Evolutionary conservation across 495 filamentous ascomycete genomes (phyloP).

Genomic region (Peziza echinospora): DNA sequence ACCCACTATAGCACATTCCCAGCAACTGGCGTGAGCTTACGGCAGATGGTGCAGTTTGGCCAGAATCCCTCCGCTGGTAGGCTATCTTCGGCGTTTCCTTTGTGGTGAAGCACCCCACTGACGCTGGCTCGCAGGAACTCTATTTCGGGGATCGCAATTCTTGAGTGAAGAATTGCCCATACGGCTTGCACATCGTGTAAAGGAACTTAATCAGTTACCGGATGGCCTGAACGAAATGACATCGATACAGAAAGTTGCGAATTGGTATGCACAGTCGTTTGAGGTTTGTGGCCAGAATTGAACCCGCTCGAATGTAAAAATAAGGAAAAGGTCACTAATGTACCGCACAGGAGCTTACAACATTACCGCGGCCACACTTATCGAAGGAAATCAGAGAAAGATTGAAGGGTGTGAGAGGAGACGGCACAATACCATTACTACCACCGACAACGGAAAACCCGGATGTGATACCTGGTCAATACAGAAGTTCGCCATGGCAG

Average conservation of each 20-base stretch:
- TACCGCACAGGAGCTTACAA: constrained; percentile 58
- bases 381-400: constrained; percentile 55
- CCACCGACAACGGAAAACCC: constrained; percentile 73
- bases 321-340: not conserved
- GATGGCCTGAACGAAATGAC: constrained; percentile 98
- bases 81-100: constrained; percentile 13
- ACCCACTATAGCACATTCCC: constrained; percentile 94
- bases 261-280: constrained; percentile 99
- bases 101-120: too few species aligned
- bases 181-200: constrained; percentile 82
- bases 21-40: constrained; percentile 82
- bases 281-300: constrained; percentile 41
- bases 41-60: constrained; percentile 99
- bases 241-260: constrained; percentile 79
- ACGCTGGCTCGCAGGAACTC: constrained; percentile 66
- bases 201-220: constrained; percentile 77
- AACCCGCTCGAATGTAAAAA: not conserved
- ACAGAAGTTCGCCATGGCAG: constrained; percentile 44
- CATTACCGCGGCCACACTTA: constrained; percentile 53
- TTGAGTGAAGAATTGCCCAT: constrained; percentile 96
- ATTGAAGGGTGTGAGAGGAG: constrained; percentile 48
- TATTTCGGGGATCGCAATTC: constrained; percentile 95
- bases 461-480: constrained; percentile 69
- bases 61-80: constrained; percentile 69
- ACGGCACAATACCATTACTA: constrained; percentile 29